Evolutionary conservation across 306 rosid genomes (phyloP), one percentile per base, ranked within the genome.

Genomic region (Dryas alaskensis): DNA sequence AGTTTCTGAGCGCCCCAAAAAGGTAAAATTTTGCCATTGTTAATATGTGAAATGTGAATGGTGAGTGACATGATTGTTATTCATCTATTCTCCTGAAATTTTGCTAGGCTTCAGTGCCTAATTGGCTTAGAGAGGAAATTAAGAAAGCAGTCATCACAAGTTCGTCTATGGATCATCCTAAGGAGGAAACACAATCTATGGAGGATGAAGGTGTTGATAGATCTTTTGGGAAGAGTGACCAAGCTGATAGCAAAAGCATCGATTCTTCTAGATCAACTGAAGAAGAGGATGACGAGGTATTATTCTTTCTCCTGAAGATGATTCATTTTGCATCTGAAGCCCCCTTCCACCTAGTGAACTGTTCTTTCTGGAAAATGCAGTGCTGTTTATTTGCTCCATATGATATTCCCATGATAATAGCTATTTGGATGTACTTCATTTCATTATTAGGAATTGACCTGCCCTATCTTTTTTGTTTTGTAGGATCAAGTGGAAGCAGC

Each of bases 211-310:
- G 76, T 59, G 73, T 70, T 83, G 95, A 83, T 67, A 86, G 76
- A 73, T 84, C 89, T 62, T 81, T 77, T 69, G 73, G 49, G 19
- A 88, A 82, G 78, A 86, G 73, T 78, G 96, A 90, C 46, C 96
- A 87, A 69, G 74, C 87, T 40, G 97, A 94, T 79, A 86, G 85
- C 73, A 94, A 86, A 82, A 92, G 93, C 83, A 62, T 87, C 37
- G 90, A 89, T 86, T 89, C 96, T n/a, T 87, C 93, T 73, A 87
- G 83, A 86, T 89, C 99, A 67, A 86, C 84, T 40, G 97, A 94
- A 84, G 99, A 91, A 65, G 96, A 89, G n/a, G 97, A 91, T 46
- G 96, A 94, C 58, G 99, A 88, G 99, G 99, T 94, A 82, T 83
- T 54, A 54, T 76, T 70, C 44, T 64, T 43, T 78, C 48, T 19